These are phyloP conservation scores for Protostelium mycophagum DNA, from an alignment of 78 protist genomes.

Conservation along the genomic window DNA sequence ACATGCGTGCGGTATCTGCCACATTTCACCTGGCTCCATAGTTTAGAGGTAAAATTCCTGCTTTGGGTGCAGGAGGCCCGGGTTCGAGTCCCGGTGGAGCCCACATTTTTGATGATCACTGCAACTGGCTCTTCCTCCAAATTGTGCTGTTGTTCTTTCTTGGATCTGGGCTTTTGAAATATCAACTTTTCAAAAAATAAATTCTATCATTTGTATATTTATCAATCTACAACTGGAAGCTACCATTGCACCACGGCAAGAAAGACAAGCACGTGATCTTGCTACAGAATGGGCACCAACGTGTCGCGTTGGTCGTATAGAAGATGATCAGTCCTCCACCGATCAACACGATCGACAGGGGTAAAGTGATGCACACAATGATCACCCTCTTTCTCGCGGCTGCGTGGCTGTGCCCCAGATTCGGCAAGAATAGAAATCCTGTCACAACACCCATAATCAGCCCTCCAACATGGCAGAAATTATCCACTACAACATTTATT, in stretches of 20 bases:
- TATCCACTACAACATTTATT: neutral
- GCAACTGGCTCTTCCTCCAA: no score
- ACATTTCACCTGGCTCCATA: no score
- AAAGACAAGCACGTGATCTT: slow-evolving; percentile 40
- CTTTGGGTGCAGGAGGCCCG: no score
- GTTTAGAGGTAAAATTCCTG: no score
- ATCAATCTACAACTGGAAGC: neutral
- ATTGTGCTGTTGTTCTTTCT: no score
- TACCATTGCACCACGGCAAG: slow-evolving; percentile 41
- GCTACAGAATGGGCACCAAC: slow-evolving; percentile 49
- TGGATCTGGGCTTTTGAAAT: no score
- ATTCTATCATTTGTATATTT: no score
- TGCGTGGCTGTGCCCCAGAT: slow-evolving; percentile 19
- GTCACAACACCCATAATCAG: slow-evolving; percentile 46
- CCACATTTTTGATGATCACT: no score
- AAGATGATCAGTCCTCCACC: slow-evolving; percentile 35
- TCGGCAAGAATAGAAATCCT: slow-evolving; percentile 32
- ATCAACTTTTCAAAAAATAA: no score
- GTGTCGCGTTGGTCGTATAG: slow-evolving; percentile 12
- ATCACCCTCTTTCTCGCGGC: slow-evolving; percentile 33
- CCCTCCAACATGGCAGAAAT: slow-evolving; percentile 4
- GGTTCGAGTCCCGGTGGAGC: no score
- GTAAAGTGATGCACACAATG: slow-evolving; percentile 23
- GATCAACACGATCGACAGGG: slow-evolving; percentile 14
- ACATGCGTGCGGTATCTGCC: no score